These are phyloP conservation scores for Domatiomyces globalis DNA, from an alignment of 2,329 filamentous ascomycete species.

Conservation along the genomic window DNA sequence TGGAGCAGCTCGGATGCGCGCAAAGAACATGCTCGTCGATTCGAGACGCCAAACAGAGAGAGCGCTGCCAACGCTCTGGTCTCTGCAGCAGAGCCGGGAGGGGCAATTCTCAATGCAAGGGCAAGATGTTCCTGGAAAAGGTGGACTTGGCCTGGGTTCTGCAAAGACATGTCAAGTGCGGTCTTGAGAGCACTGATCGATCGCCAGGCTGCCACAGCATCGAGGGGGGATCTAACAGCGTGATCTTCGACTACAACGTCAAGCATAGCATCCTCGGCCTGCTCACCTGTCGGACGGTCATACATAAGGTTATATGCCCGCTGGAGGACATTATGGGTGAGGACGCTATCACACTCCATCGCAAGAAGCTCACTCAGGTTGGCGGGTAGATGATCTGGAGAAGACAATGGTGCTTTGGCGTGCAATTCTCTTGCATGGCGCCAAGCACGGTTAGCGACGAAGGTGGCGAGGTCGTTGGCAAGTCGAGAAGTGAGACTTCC, in stretches of 20 bases:
- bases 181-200: slow-evolving; percentile 60
- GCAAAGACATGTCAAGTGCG: slow-evolving; percentile 50
- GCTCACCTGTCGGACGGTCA: slow-evolving; percentile 60
- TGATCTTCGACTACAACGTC: slow-evolving; percentile 73
- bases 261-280: slow-evolving; percentile 54
- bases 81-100: slow-evolving; percentile 59
- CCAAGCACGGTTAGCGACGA: slow-evolving; percentile 65
- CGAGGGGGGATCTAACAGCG: slow-evolving; percentile 71
- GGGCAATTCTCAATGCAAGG: slow-evolving; percentile 58
- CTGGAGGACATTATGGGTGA: slow-evolving; percentile 64
- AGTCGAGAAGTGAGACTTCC: slow-evolving; percentile 50
- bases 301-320: slow-evolving; percentile 81
- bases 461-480: slow-evolving; percentile 56
- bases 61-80: slow-evolving; percentile 45
- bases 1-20: slow-evolving; percentile 34
- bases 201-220: slow-evolving; percentile 84
- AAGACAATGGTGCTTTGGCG: slow-evolving; percentile 29
- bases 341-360: slow-evolving; percentile 66
- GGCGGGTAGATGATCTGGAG: slow-evolving; percentile 56
- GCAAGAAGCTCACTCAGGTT: slow-evolving; percentile 64
- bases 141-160: slow-evolving; percentile 29
- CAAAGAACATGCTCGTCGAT: slow-evolving; percentile 21
- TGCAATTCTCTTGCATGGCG: slow-evolving; percentile 57
- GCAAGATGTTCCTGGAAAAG: slow-evolving; percentile 43
- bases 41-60: slow-evolving; percentile 42